Percentiles rank a stretch among this genome's conserved stretches.
Evolutionary conservation across 805 yeast species (phyloP).

Genomic region (Wickerhamomyces queroliae): DNA sequence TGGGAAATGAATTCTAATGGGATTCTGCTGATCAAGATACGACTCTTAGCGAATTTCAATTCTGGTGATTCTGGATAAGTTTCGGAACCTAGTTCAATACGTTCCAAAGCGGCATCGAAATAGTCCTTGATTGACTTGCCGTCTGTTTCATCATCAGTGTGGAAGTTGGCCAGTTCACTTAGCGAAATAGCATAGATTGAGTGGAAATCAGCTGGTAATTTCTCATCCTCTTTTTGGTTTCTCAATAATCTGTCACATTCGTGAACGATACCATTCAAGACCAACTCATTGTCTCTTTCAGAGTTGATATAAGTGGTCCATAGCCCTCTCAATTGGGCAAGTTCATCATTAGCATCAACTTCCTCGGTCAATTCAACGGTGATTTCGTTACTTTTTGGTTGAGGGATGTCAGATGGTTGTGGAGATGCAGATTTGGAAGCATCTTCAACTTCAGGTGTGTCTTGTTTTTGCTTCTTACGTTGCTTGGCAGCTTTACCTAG

Average conservation of each 20-base stretch:
- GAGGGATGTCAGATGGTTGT: conserved; percentile 1
- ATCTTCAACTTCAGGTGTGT: conserved; percentile 11
- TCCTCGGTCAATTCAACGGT: conserved; percentile 66
- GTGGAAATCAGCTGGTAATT: conserved; percentile 51
- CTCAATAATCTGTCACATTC: conserved; percentile 82
- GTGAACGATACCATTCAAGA: conserved; percentile 81
- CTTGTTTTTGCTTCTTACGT: conserved; percentile 34
- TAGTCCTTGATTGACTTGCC: conserved; percentile 43
- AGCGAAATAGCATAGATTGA: conserved; percentile 70
- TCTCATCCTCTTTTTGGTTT: conserved; percentile 20
- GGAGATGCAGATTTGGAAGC: conserved; percentile 13
- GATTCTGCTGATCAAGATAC: conserved; percentile 50
- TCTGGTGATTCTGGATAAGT: conserved; percentile 39
- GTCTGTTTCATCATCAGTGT: conserved; percentile 34
- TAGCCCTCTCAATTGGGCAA: conserved; percentile 69
- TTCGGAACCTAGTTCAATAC: conserved; percentile 54
- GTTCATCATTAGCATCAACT: conserved; percentile 70
- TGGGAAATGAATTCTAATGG: conserved; percentile 53
- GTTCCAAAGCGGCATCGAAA: conserved; percentile 68
- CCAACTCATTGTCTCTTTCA: conserved; percentile 54
- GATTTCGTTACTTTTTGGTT: conserved; percentile 34
- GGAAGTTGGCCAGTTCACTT: conserved; percentile 56
- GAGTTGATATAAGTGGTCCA: conserved; percentile 59
- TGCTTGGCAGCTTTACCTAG: conserved; percentile 52
- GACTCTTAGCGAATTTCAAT: conserved; percentile 47